Evolutionary conservation across 2,329 filamentous ascomycete genomes (phyloP), one percentile per base, ranked within the genome.

Genomic region (Epichloe elymi): DNA sequence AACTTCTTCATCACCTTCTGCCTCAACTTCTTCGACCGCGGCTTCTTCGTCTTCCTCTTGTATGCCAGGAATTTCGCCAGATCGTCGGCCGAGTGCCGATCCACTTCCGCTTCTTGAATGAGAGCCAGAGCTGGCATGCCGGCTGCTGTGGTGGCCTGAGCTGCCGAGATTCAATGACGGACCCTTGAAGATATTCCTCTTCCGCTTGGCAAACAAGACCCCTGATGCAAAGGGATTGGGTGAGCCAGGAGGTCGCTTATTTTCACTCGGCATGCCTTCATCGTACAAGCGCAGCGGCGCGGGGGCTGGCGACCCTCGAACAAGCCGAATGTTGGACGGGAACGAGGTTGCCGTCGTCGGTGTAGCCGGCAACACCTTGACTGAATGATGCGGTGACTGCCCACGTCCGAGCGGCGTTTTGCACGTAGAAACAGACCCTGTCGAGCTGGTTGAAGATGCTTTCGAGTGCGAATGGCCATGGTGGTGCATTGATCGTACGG

Each of bases 351-450:
- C 70, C 0, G 85, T 90, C 0, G 85, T 90, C 0, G 91, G 91
- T 0, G 90, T 95, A 0, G 88, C 87, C 1, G 93, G 91, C 3
- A 97, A 79, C n/a, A 97, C 86, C 69, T 97, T 97, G 60, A 97
- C 85, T 0, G 88, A 95, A 58, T 88, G 80, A 64, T 96, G 89
- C 1, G 93, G 91, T 3, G 85, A 90, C 23, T 86, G 81, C 14
- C 78, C 78, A 37, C 78, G 70, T 42, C 76, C 77, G 47, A 80
- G 70, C 1, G 79, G 81, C 15, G 79, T 84, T 61, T 83, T 85
- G 37, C 85, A 85, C 17, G 80, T 80, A 0, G 84, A 83, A 4
- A 85, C 82, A 0, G 85, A 84, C 20, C 82, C 83, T 53, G 83
- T 85, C 5, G 86, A 95, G 42, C 89, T 95, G 1, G 89, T 93